Conservation (phyloP, 306 rosid genomes). For the Vigna angularis region DNA sequence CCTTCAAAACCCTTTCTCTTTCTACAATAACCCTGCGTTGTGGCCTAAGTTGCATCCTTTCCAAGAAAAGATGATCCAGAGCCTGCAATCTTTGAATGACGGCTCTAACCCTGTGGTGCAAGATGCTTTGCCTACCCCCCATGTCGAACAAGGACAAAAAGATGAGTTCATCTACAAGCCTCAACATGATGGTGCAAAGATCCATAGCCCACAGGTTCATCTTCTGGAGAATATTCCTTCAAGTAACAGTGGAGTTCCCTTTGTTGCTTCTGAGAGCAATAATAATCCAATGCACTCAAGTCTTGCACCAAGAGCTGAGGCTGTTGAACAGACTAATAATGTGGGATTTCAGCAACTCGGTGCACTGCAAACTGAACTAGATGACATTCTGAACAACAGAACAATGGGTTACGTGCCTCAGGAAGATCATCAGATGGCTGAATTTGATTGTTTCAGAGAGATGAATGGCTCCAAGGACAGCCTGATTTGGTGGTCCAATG, state of each 20-base stretch:
- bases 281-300: conserved; percentile 37
- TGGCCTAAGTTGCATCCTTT: conserved; percentile 93
- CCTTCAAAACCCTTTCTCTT: conserved; percentile 80
- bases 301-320: conserved; percentile 40
- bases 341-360: conserved; percentile 53
- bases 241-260: conserved; percentile 42
- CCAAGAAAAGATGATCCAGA: conserved; percentile 74
- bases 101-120: conserved; percentile 48
- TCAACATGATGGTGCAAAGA: conserved; percentile 45
- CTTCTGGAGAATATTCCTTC: conserved; percentile 49
- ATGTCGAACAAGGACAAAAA: conserved; percentile 41
- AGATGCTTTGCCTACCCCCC: conserved; percentile 39
- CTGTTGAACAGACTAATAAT: conserved; percentile 32
- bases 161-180: conserved; percentile 32
- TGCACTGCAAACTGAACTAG: conserved; percentile 63
- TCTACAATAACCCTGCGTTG: conserved; percentile 63
- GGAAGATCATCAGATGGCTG: conserved; percentile 51
- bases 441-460: conserved; percentile 76
- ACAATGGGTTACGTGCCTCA: conserved; percentile 47
- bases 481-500: conserved; percentile 80
- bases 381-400: conserved; percentile 62
- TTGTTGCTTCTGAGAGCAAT: conserved; percentile 41
- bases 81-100: conserved; percentile 55
- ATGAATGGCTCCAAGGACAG: conserved; percentile 64
- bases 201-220: conserved; percentile 40